Conservation (phyloP, 768 basidiomycete genomes). For the Termitomyces sp. region DNA sequence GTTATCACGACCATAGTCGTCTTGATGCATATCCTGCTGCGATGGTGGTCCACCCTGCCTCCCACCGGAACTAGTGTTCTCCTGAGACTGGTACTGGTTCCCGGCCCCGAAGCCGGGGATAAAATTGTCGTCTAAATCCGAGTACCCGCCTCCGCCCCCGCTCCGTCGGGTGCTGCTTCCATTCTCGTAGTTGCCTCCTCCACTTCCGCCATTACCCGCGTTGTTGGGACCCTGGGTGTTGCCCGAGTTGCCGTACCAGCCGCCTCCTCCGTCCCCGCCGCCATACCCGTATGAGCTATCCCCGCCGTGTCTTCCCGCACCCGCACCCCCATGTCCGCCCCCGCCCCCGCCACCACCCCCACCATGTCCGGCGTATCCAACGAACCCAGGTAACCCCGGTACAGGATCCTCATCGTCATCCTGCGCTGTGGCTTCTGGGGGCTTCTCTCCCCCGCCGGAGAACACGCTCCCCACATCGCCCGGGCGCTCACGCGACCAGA, state of each 20-base stretch:
- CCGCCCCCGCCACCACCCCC: background rate
- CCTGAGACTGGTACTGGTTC: constrained; percentile 2
- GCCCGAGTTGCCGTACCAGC: constrained; percentile 11
- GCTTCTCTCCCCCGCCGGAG: constrained; percentile 79
- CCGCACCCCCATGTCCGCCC: background rate
- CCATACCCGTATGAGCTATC: constrained; percentile 17
- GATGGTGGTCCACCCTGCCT: constrained; percentile 22
- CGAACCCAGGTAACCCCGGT: constrained; percentile 59
- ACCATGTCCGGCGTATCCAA: constrained; percentile 19
- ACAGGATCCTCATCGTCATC: constrained; percentile 80
- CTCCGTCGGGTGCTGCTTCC: constrained; percentile 13
- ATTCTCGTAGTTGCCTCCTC: constrained; percentile 11
- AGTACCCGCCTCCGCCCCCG: constrained; percentile 13
- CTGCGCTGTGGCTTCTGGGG: constrained; percentile 59
- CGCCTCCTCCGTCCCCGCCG: constrained; percentile 27
- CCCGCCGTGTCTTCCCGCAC: constrained; percentile 10
- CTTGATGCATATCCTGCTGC: constrained; percentile 49
- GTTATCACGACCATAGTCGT: constrained; percentile 33
- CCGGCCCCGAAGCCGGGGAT: constrained; percentile 58
- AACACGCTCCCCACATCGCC: constrained; percentile 79
- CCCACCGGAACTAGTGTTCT: constrained; percentile 10
- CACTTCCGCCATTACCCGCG: constrained; percentile 21
- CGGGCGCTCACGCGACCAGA: constrained; percentile 92
- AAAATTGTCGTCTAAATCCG: constrained; percentile 43
- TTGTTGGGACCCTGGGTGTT: constrained; percentile 24